Evolutionary conservation across 169 alveolate species (phyloP).

Genomic region (Plasmodium relictum): DNA sequence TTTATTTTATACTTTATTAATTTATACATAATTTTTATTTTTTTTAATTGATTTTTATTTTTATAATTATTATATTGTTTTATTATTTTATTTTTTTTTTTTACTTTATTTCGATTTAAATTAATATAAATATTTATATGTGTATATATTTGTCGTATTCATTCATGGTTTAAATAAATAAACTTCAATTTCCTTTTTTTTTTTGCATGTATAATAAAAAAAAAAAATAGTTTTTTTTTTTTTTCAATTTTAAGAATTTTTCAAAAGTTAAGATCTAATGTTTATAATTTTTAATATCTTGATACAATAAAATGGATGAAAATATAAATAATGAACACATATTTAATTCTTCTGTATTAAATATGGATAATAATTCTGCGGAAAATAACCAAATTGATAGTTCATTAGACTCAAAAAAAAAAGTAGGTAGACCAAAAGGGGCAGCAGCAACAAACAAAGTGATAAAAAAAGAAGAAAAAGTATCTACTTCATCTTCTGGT

Average conservation of each 20-base stretch:
- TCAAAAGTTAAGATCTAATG: too few relatives aligned
- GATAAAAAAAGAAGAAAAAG: slow-evolving; percentile 72
- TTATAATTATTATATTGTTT: neutral
- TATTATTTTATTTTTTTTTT: neutral
- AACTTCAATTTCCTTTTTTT: too few relatives aligned
- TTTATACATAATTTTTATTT: neutral
- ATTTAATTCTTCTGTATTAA: neutral
- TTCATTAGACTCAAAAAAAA: slow-evolving; percentile 21
- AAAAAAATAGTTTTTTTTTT: too few relatives aligned
- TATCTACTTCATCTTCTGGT: slow-evolving; percentile 84
- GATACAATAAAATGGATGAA: neutral
- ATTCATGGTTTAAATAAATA: too few relatives aligned
- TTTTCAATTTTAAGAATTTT: too few relatives aligned
- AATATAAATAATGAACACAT: neutral
- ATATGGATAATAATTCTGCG: neutral
- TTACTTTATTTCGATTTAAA: slow-evolving; percentile 5
- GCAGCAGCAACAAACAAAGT: slow-evolving; percentile 40
- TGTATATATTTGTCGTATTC: too few relatives aligned
- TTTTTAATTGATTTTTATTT: slow-evolving; percentile 1
- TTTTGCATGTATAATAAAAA: too few relatives aligned
- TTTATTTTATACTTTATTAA: too few relatives aligned
- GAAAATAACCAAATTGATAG: neutral
- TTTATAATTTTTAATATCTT: too few relatives aligned
- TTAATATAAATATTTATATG: slow-evolving; percentile 7
- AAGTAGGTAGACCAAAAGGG: slow-evolving; percentile 74